Base-by-base conservation (phyloP, 352 stramenopile genomes). In the Porosira glacialis region DNA sequence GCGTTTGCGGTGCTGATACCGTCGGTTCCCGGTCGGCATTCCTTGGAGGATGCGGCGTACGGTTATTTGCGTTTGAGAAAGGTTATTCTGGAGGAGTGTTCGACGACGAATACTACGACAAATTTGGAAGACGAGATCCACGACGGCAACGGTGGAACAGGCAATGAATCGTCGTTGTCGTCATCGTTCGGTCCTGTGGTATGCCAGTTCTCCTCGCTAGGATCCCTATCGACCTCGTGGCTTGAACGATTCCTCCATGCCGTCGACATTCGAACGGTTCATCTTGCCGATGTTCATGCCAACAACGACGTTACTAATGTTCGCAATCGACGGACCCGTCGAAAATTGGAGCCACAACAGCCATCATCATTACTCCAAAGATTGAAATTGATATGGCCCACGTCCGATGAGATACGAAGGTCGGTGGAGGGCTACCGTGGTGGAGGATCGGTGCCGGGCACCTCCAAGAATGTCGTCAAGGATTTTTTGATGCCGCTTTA, bases 151-250 rank as follows among this genome's bases (percentile, higher is more conserved):
- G n/a, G n/a, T n/a, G n/a, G n/a, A n/a, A n/a, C n/a, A n/a, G n/a
- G n/a, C 7, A 1, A 7, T 30, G 28, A 48, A 26, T 13, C 44
- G 7, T 33, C 35, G 2, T 39, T 17, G 38, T 10, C 53, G 27
- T 7, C 43, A 50, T n/a, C n/a, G n/a, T n/a, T n/a, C n/a, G n/a
- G n/a, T n/a, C 73, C 75, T 33, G 70, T 89, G 21, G 35, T 89
- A 19, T 88, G 83, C 63, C 83, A 90, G 69, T 85, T 87, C 43
- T 88, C 80, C 8, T 86, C 73, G 27, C 81, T 90, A 21, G 83
- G 83, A 48, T 80, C 80, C 28, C 44, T 90, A 0, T 78, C 45
- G 21, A 36, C 69, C n/a, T 76, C 78, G 53, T 90, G 80, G 58
- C 75, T 90, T 7, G 10, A 80, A 48, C 43, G 72, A 39, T 70